Evolutionary conservation across 2,329 filamentous ascomycete species (phyloP).

Genomic region (Aureobasidium lini): DNA sequence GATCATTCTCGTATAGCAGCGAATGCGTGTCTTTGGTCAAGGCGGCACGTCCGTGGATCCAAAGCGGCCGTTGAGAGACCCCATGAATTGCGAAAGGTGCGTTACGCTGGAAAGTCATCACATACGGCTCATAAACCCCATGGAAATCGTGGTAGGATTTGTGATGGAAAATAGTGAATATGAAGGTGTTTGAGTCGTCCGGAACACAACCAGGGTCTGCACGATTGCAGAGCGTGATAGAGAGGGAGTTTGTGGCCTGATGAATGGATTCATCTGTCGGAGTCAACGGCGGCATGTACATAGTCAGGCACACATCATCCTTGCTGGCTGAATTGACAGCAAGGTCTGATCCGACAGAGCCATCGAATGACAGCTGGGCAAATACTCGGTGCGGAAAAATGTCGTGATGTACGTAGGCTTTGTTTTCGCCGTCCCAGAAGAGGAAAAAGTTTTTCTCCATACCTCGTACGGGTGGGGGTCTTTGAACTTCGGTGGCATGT

Average conservation of each 20-base stretch:
- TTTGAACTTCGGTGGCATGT: slow-evolving; percentile 43
- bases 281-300: slow-evolving; percentile 37
- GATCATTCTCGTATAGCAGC: not conserved
- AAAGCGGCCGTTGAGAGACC: slow-evolving; percentile 45
- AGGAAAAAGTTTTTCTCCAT: slow-evolving; percentile 58
- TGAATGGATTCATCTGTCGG: slow-evolving; percentile 43
- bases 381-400: slow-evolving; percentile 44
- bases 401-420: slow-evolving; percentile 49
- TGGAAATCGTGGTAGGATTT: slow-evolving; percentile 46
- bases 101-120: slow-evolving; percentile 42
- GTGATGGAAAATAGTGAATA: slow-evolving; percentile 49
- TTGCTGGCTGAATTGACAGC: slow-evolving; percentile 28
- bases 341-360: slow-evolving; percentile 42
- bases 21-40: slow-evolving; percentile 22
- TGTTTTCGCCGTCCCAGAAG: slow-evolving; percentile 48
- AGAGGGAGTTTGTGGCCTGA: slow-evolving; percentile 53
- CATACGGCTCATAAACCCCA: slow-evolving; percentile 49
- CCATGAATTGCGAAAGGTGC: slow-evolving; percentile 46
- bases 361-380: slow-evolving; percentile 38
- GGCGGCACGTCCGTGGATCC: slow-evolving; percentile 46
- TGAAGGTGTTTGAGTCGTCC: slow-evolving; percentile 44
- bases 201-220: slow-evolving; percentile 38
- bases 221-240: slow-evolving; percentile 47
- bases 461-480: slow-evolving; percentile 37
- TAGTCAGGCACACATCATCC: slow-evolving; percentile 42